A percentile compares a stretch with the other conserved stretches of the same genome.
phyloP scores from a whole-genome alignment of 768 basidiomycete species.

The Panaeolus papilionaceus region DNA sequence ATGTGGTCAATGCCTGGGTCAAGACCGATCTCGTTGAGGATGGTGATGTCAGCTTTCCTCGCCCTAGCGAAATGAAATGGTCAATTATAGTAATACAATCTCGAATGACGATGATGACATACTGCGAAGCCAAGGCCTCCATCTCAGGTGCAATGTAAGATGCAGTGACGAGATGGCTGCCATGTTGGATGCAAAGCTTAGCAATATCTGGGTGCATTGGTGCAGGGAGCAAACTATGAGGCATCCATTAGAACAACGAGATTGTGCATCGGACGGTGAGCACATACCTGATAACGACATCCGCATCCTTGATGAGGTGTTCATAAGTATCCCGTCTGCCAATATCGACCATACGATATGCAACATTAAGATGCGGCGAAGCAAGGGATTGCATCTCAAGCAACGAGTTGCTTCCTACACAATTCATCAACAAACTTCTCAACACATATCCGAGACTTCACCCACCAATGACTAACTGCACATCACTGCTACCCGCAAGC shows the following conservation, averaged over 20 bases:
- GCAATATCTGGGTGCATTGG: constrained; percentile 76
- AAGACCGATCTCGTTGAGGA: constrained; percentile 90
- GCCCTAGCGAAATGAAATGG: constrained; percentile 47
- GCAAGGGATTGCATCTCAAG: constrained; percentile 60
- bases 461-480: constrained; percentile 84
- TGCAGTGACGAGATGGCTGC: constrained; percentile 86
- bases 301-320: constrained; percentile 63
- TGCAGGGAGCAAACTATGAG: constrained; percentile 76
- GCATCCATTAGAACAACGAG: neutral
- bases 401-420: constrained; percentile 79
- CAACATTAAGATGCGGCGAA: constrained; percentile 53
- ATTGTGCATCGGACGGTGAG: neutral
- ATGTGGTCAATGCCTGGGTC: constrained; percentile 93
- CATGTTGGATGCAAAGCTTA: constrained; percentile 68
- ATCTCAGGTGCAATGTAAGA: constrained; percentile 88
- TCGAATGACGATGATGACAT: constrained; percentile 26
- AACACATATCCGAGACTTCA: no score
- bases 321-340: constrained; percentile 50
- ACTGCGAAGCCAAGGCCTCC: constrained; percentile 68
- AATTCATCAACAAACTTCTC: no score
- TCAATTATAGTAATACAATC: neutral
- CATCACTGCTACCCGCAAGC: constrained; percentile 64
- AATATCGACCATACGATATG: constrained; percentile 66
- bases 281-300: constrained; percentile 86
- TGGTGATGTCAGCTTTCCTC: constrained; percentile 61